Base-by-base conservation (phyloP, 2,329 filamentous ascomycete genomes). In the Penicillium sp. region DNA sequence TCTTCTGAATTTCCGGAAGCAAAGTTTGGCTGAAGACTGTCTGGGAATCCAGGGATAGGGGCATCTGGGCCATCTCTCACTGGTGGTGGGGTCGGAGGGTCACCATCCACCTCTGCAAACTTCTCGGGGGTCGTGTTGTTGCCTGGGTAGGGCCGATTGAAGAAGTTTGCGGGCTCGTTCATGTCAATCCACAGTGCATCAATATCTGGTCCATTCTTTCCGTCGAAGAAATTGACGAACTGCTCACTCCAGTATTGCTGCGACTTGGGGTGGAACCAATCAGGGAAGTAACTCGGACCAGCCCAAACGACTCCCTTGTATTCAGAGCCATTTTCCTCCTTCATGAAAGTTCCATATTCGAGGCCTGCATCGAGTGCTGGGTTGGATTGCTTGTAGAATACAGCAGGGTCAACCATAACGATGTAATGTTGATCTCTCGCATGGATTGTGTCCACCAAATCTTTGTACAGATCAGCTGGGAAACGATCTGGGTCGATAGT, bases 121-220 rank as follows among this genome's bases (percentile, higher is more conserved):
- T 81, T 66, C 5, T 73, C 73, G 0, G 82, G 78, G 3, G 52
- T 55, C 33, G 52, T 55, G 60, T 84, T 69, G 37, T 76, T 72
- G 63, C 83, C 85, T 21, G 82, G 81, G 57, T 81, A 83, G 47
- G 75, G 73, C 67, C 82, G 52, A 31, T 55, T 55, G 43, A 24
- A 84, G 34, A 81, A 77, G 60, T 77, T 79, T 4, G 77, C 73
- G 3, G 75, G 77, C 63, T 85, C 82, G 55, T 84, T 85, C 81
- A 88, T 84, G 63, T 90, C 88, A 61, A 90, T 89, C 87, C 88
- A 92, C 2, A 92, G 75, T 0, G 82, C 89, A 56, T 92, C 89
- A 51, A 92, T 87, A 60, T 92, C 84, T 10, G 92, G 79, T 26
- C 89, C 89, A 2, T 74, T 80, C 0, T 85, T 78, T 0, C 82